A percentile compares a stretch with the other conserved stretches of the same genome.
Conservation (phyloP, 768 basidiomycete genomes). For the Paxillus involutus region DNA sequence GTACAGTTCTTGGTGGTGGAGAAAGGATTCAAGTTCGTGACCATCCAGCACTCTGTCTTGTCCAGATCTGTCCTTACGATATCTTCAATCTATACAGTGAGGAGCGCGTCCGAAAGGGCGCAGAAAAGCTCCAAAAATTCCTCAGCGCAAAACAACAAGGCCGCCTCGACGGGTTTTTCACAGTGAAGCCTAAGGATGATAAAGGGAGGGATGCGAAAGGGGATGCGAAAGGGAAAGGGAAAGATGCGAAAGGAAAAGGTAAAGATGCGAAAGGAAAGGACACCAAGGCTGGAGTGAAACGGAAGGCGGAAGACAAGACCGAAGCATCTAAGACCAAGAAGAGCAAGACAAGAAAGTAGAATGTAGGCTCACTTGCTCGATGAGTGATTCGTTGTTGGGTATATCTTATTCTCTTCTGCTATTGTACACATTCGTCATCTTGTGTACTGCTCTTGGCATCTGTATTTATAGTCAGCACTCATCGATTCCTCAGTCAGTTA, state of each 20-base stretch:
- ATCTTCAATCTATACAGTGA: conserved; percentile 56
- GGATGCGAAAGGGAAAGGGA: conserved; percentile 54
- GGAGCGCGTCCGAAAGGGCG: conserved; percentile 94
- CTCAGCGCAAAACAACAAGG: conserved; percentile 93
- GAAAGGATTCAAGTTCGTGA: conserved; percentile 90
- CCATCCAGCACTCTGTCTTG: background rate
- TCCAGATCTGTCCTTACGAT: background rate
- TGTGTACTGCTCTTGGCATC: conserved; percentile 1
- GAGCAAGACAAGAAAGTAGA: conserved; percentile 41
- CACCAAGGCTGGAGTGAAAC: conserved; percentile 13
- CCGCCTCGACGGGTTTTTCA: conserved; percentile 94
- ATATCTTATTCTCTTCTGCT: background rate
- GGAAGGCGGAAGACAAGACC: conserved; percentile 35
- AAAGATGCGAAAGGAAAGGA: conserved; percentile 17
- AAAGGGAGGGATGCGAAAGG: conserved; percentile 41
- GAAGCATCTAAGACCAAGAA: conserved; percentile 37
- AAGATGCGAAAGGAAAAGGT: conserved; percentile 33
- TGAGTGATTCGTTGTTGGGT: background rate
- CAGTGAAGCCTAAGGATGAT: conserved; percentile 59
- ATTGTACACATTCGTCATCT: conserved; percentile 2
- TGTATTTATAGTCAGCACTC: conserved; percentile 13
- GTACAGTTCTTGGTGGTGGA: conserved; percentile 91
- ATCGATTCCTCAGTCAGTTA: background rate
- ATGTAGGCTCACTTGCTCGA: background rate
- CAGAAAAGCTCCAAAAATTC: conserved; percentile 87